These are phyloP conservation scores for Aureobasidium sp. DNA, from an alignment of 2,329 filamentous ascomycete species.

Conservation along the genomic window DNA sequence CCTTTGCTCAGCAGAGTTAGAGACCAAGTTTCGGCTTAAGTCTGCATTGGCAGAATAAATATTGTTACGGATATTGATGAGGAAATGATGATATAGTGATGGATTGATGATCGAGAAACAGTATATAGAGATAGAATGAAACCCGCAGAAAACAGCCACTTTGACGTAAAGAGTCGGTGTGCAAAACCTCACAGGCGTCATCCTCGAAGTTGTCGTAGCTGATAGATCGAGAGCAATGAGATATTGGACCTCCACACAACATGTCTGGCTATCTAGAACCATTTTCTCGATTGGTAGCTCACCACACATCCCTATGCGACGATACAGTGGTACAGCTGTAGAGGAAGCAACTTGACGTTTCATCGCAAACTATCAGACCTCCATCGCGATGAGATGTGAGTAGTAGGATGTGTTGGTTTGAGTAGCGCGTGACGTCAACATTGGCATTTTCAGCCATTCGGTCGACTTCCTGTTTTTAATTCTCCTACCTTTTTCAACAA, in stretches of 20 bases:
- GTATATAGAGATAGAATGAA: too few relatives aligned
- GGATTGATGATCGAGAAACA: background rate
- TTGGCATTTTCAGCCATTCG: background rate
- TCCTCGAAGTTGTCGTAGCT: background rate
- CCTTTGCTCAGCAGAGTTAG: slow-evolving; percentile 36
- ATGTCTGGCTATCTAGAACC: background rate
- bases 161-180: background rate
- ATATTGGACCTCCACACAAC: background rate
- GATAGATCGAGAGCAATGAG: background rate
- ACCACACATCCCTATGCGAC: background rate
- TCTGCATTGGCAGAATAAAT: background rate
- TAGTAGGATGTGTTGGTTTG: background rate
- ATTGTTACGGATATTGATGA: background rate
- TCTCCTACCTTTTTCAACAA: background rate
- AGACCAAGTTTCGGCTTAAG: slow-evolving; percentile 28
- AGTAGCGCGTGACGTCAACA: background rate
- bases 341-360: background rate
- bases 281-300: background rate
- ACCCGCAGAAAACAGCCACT: too few relatives aligned
- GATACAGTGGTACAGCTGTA: too few relatives aligned
- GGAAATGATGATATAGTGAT: background rate
- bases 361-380: background rate
- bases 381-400: background rate
- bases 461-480: background rate
- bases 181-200: background rate